Base-by-base conservation (phyloP, 2,329 filamentous ascomycete genomes). In the Trichoderma polysporum region DNA sequence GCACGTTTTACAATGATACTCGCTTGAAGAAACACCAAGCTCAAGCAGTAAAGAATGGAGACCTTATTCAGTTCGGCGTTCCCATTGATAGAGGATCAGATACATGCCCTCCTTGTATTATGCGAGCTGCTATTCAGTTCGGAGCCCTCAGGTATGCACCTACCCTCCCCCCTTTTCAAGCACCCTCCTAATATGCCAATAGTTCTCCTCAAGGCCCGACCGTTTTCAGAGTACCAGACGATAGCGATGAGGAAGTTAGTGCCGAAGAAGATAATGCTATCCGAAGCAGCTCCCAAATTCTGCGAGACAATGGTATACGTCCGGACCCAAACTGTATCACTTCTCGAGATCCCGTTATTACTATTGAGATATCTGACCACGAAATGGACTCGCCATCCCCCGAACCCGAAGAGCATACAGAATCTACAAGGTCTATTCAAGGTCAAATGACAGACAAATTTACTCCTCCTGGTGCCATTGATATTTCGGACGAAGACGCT, bases 1-100 rank as follows among this genome's bases (percentile, higher is more conserved):
- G 85, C 1, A 86, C 85, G 0, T 85, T 77, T 45, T 69, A 82
- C 49, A 85, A 83, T 64, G 70, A 76, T 2, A 56, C 59, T 7
- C 69, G 67, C 22, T 67, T 80, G 10, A 39, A 54, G 29, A 49
- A 54, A 19, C 61, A 72, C 9, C 61, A 70, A 17, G 33, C 61
- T 0, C 68, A 71, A 5, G 61, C 64, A 4, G 31, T 81, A 0
- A 13, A 33, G 3, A 68, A 68, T 2, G 77, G 76, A 19, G 79
- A 81, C 37, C 67, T 66, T 4, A 56, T 81, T 10, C 75, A 72
- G 19, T 80, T 81, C 52, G 79, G 79, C 8, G 71, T 77, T 19
- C 50, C 72, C 13, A 78, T 81, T 33, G 75, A 79, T 19, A 74
- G 77, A 64, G 76, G 74, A 33, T 63, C 54, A 3, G 74, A 77